These are phyloP conservation scores for Solanum hybrid DNA, from an alignment of 305 asterid species.

Conservation along the genomic window DNA sequence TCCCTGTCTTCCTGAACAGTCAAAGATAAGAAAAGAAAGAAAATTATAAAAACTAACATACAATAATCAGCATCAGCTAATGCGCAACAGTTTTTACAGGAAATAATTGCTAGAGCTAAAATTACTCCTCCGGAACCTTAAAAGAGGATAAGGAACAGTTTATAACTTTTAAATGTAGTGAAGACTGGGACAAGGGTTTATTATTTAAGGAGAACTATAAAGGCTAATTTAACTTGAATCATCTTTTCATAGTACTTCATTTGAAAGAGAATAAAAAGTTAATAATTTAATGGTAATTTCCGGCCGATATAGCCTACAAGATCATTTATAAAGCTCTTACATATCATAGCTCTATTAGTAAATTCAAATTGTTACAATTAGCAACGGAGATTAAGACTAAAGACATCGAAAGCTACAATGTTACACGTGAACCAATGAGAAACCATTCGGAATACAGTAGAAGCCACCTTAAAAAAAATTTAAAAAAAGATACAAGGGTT, in stretches of 20 bases:
- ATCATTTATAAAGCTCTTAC: background rate
- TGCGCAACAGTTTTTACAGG: background rate
- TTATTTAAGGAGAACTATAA: background rate
- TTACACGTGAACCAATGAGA: background rate
- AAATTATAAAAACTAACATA: background rate
- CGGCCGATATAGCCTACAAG: background rate
- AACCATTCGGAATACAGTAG: background rate
- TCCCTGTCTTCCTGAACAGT: slow-evolving; percentile 80
- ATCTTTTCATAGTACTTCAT: background rate
- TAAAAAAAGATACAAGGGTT: background rate
- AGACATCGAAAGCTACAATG: background rate
- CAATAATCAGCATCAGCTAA: background rate
- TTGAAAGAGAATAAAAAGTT: background rate
- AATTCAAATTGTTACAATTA: background rate
- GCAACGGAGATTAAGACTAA: background rate
- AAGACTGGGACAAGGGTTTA: background rate
- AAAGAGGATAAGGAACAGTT: background rate
- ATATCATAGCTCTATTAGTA: background rate
- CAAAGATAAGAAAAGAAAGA: slow-evolving; percentile 7
- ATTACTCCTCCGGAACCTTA: background rate
- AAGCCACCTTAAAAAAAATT: background rate
- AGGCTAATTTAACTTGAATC: background rate
- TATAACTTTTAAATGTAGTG: background rate
- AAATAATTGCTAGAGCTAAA: background rate
- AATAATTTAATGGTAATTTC: background rate